These are phyloP conservation scores for Boletus bicolor DNA, from an alignment of 768 basidiomycete species.

Conservation along the genomic window DNA sequence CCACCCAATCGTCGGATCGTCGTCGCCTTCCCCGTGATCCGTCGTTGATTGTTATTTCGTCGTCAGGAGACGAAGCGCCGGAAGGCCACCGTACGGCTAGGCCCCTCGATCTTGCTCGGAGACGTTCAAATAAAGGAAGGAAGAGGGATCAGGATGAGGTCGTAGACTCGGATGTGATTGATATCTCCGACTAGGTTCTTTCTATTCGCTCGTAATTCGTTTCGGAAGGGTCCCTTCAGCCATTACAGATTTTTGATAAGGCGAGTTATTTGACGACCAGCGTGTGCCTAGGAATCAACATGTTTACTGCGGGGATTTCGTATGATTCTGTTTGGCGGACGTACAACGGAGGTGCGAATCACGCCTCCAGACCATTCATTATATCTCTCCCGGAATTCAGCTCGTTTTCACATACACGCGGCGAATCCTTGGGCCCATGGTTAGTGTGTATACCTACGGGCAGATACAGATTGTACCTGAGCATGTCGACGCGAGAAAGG, in stretches of 20 bases:
- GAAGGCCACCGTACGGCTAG: neutral
- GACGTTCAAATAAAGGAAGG: constrained; percentile 4
- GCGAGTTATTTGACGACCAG: neutral
- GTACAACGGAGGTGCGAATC: neutral
- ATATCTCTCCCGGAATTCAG: too few relatives aligned
- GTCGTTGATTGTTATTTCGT: constrained; percentile 23
- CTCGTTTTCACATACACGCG: neutral
- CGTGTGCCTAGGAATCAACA: neutral
- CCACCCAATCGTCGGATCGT: constrained; percentile 18
- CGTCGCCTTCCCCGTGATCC: constrained; percentile 16
- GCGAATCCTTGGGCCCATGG: too few relatives aligned
- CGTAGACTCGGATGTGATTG: constrained; percentile 48
- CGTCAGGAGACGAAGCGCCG: constrained; percentile 17
- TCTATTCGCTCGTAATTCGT: neutral
- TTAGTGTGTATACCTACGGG: too few relatives aligned
- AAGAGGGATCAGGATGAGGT: constrained; percentile 35
- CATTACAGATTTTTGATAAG: neutral
- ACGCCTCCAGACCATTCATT: neutral
- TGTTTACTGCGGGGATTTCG: neutral
- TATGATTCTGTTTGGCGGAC: neutral
- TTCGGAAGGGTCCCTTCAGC: neutral
- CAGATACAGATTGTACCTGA: too few relatives aligned
- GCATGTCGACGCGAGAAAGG: too few relatives aligned
- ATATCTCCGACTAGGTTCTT: constrained; percentile 40
- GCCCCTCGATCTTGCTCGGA: constrained; percentile 5